These are phyloP conservation scores for Rubia peregrina DNA, from an alignment of 305 asterid species.

Conservation along the genomic window DNA sequence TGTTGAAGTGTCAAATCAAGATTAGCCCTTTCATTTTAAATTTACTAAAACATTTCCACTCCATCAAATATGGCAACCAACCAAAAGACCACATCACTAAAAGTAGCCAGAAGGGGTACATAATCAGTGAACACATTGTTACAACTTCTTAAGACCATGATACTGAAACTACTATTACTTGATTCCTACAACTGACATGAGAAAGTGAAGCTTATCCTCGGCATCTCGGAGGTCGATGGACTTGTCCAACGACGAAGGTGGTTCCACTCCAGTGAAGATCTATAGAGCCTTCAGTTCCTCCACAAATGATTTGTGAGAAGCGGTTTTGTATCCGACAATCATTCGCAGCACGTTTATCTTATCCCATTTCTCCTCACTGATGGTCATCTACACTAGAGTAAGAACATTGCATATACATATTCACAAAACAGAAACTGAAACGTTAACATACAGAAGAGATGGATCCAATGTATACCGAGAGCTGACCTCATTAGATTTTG, in stretches of 20 bases:
- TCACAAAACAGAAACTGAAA: neutral
- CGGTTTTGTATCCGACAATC: slow-evolving; percentile 54
- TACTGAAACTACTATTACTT: slow-evolving; percentile 20
- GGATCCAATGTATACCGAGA: neutral
- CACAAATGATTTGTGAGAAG: slow-evolving; percentile 25
- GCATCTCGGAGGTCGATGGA: slow-evolving; percentile 30
- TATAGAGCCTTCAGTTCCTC: slow-evolving; percentile 68
- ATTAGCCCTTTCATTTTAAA: neutral
- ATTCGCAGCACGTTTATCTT: slow-evolving; percentile 47
- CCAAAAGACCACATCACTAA: neutral
- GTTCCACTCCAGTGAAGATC: slow-evolving; percentile 67
- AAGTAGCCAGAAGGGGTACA: neutral
- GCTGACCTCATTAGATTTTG: slow-evolving; percentile 18
- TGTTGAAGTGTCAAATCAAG: neutral
- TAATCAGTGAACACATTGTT: neutral
- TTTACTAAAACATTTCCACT: neutral
- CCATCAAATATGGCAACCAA: neutral
- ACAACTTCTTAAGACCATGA: neutral
- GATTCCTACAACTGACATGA: slow-evolving; percentile 71
- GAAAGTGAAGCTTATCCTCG: slow-evolving; percentile 43
- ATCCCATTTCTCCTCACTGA: slow-evolving; percentile 48
- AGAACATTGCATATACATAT: neutral
- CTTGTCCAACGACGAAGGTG: slow-evolving; percentile 33
- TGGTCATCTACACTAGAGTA: slow-evolving; percentile 22
- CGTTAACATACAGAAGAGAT: neutral